phyloP scores from a whole-genome alignment of 108 stramenopile genomes.

The Nitzschia sp. region DNA sequence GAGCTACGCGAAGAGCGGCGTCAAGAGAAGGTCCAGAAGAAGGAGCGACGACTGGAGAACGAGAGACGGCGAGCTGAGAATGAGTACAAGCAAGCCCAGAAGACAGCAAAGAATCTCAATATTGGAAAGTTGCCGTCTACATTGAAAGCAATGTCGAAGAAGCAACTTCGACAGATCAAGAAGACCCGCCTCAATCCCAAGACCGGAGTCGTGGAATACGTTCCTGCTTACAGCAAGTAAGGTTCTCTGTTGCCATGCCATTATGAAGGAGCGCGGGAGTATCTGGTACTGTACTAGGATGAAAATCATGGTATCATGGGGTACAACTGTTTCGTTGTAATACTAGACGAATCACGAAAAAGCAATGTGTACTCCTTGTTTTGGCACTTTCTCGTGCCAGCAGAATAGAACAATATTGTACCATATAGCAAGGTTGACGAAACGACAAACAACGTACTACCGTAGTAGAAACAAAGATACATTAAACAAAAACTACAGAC shows the following conservation, averaged over 20 bases:
- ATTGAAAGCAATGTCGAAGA: constrained; percentile 94
- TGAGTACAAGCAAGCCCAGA: constrained; percentile 71
- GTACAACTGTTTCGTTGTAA: too few species aligned
- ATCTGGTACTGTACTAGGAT: too few species aligned
- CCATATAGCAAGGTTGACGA: too few species aligned
- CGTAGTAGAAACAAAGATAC: too few species aligned
- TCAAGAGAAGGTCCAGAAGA: constrained; percentile 46
- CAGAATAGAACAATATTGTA: too few species aligned
- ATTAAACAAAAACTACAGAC: too few species aligned
- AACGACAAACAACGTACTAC: too few species aligned
- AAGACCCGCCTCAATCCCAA: constrained; percentile 91
- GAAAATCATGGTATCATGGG: too few species aligned
- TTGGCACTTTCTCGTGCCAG: too few species aligned
- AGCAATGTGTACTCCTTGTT: too few species aligned
- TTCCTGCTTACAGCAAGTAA: constrained; percentile 81
- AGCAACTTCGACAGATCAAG: constrained; percentile 92
- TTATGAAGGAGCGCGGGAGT: background rate
- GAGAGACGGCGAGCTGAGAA: constrained; percentile 78
- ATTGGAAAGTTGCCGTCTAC: constrained; percentile 59
- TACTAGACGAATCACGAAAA: too few species aligned
- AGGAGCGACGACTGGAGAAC: constrained; percentile 77
- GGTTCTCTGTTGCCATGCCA: background rate
- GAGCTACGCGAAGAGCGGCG: constrained; percentile 61
- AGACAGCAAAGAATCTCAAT: constrained; percentile 61
- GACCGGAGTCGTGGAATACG: constrained; percentile 90